Evolutionary conservation across 1,284 basidiomycete species (phyloP).

Genomic region (Ustilago nuda): DNA sequence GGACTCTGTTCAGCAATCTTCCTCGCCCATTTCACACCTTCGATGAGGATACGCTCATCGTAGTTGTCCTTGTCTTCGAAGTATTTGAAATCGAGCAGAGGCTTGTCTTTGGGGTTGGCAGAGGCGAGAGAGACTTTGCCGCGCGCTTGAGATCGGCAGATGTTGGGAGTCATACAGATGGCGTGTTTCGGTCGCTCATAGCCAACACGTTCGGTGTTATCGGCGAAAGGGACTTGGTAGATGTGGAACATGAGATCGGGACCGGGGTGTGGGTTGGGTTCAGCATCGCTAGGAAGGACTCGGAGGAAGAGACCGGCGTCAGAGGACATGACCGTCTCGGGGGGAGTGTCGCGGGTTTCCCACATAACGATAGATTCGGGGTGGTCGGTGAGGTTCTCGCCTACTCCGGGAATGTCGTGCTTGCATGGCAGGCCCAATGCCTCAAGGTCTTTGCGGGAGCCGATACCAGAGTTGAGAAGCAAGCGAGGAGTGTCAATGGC

Average conservation of each 20-base stretch:
- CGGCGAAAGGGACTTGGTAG: conserved; percentile 67
- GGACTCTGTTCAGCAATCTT: conserved; percentile 71
- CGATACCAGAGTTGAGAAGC: conserved; percentile 74
- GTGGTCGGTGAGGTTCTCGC: conserved; percentile 74
- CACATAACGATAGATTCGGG: conserved; percentile 69
- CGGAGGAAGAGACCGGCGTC: conserved; percentile 69
- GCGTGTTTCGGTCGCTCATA: conserved; percentile 68
- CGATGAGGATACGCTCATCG: conserved; percentile 72
- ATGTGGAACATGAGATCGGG: conserved; percentile 70
- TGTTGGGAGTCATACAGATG: conserved; percentile 70
- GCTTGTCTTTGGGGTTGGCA: conserved; percentile 70
- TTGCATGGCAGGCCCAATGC: conserved; percentile 70
- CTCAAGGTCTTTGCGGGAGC: conserved; percentile 71
- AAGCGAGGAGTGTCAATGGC: conserved; percentile 72
- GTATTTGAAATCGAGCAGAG: conserved; percentile 73
- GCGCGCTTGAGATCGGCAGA: conserved; percentile 70
- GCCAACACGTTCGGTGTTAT: conserved; percentile 67
- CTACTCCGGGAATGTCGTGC: conserved; percentile 73
- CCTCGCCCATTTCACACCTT: conserved; percentile 73
- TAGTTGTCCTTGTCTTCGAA: conserved; percentile 72
- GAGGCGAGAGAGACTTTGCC: conserved; percentile 70
- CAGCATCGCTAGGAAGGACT: conserved; percentile 54
- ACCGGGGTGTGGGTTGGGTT: conserved; percentile 61
- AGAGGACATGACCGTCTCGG: conserved; percentile 69
- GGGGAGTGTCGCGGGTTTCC: conserved; percentile 66